phyloP scores from a whole-genome alignment of 1,284 basidiomycete species.

The Leccinum subrobustum region DNA sequence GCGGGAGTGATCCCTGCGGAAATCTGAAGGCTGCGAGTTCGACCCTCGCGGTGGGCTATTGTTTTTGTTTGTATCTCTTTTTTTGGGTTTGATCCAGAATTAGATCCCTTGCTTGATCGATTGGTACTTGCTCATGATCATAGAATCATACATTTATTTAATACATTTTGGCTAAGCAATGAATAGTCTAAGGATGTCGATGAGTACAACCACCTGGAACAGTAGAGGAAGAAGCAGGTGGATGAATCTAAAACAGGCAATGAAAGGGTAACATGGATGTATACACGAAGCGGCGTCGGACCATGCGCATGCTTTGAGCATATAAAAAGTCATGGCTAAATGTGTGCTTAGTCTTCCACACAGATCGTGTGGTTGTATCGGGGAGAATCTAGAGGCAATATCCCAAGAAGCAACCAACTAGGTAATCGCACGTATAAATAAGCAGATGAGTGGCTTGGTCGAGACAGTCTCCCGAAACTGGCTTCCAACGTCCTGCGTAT shows the following conservation, averaged over 20 bases:
- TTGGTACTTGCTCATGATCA: not conserved
- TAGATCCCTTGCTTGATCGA: not conserved
- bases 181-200: conserved; percentile 25
- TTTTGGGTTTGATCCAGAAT: not conserved
- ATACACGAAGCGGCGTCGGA: conserved; percentile 3
- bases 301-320: conserved; percentile 11
- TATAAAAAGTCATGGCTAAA: conserved; percentile 17
- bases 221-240: conserved; percentile 13
- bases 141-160: conserved; percentile 7
- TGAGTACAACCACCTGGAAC: conserved; percentile 16
- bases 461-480: conserved; percentile 12
- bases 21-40: conserved; percentile 89
- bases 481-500: conserved; percentile 31
- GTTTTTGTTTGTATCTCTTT: not conserved
- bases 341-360: conserved; percentile 20
- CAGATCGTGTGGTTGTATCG: conserved; percentile 21
- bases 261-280: conserved; percentile 17
- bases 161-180: conserved; percentile 16
- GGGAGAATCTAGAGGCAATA: conserved; percentile 29
- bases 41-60: conserved; percentile 85
- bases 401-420: conserved; percentile 32
- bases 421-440: conserved; percentile 32
- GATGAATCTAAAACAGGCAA: conserved; percentile 10
- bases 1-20: conserved; percentile 58
- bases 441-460: conserved; percentile 16